Evolutionary conservation across 352 stramenopile genomes (phyloP).

Genomic region (Stramenopiles sp.): DNA sequence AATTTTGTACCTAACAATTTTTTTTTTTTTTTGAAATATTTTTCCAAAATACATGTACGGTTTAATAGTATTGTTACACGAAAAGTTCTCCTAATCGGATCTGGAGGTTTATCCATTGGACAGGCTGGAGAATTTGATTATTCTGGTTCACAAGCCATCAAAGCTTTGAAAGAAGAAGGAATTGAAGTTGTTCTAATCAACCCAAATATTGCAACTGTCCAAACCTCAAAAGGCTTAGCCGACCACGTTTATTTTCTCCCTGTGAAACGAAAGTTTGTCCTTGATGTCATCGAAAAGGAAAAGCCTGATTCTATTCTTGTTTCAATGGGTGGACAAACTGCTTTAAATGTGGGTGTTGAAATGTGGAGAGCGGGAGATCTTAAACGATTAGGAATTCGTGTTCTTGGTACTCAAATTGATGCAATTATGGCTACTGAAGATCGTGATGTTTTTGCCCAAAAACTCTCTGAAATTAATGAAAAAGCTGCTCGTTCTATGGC

Average conservation of each 20-base stretch:
- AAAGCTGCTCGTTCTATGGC: constrained; percentile 68
- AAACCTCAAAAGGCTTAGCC: constrained; percentile 67
- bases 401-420: constrained; percentile 80
- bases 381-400: constrained; percentile 50
- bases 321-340: constrained; percentile 91
- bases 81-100: constrained; percentile 83
- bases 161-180: constrained; percentile 78
- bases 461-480: constrained; percentile 76
- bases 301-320: constrained; percentile 86
- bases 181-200: constrained; percentile 75
- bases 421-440: constrained; percentile 89
- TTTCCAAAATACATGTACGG: no score
- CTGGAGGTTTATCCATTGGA: constrained; percentile 79
- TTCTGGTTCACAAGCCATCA: constrained; percentile 79
- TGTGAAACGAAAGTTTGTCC: constrained; percentile 55
- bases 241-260: constrained; percentile 93
- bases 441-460: constrained; percentile 70
- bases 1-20: no score
- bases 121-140: constrained; percentile 96
- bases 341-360: constrained; percentile 78
- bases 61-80: constrained; percentile 23
- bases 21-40: no score
- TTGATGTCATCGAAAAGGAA: constrained; percentile 32
- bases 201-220: constrained; percentile 92
- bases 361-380: constrained; percentile 57